Base-by-base conservation (phyloP, 176 grass and related monocot genomes). In the Elymus sibiricus region DNA sequence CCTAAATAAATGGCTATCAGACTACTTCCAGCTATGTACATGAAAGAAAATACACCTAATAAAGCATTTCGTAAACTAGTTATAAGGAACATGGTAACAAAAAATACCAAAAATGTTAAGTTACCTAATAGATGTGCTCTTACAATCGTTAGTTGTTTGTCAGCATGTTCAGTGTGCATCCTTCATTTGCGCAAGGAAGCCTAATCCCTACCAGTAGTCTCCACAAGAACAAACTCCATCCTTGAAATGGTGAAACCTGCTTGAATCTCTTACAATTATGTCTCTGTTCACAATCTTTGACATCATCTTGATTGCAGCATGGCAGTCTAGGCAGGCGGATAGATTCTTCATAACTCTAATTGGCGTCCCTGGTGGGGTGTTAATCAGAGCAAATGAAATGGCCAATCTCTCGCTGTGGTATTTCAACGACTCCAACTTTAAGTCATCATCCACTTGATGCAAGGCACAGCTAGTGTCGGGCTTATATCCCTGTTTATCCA, bases 321-420 rank as follows among this genome's bases (percentile, higher is more conserved):
- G 88, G 40, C 96, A 94, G 34, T 92, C 93, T 31, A 64, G 53
- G 85, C 96, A 98, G 25, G 89, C 35, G 27, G 83, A 58, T 60
- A 95, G 59, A 60, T 98, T 95, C 74, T 98, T 93, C 91, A 95
- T 98, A 80, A 95, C 91, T 39, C 85, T 79, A 71, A 95, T 92
- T 25, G 89, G 80, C 9, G 63, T 77, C 40, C 93, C 92, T 21
- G 63, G 69, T 78, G 88, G 76, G 29, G 93, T 95, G 47, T 90
- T 85, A 25, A 95, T 88, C 63, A 95, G 72, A 40, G 96, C 88
- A 91, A 95, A 92, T 15, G 88, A 86, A 79, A 98, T 94, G 35
- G 93, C 96, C 42, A 95, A 84, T 85, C 91, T 92, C 70, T 95
- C 90, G 17, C 95, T 91, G 82, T 98, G 93, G 60, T 98, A 90